Percentiles rank a stretch among this genome's conserved stretches.
Evolutionary conservation across 805 yeast species (phyloP).

Genomic region (Candida nanaspora): DNA sequence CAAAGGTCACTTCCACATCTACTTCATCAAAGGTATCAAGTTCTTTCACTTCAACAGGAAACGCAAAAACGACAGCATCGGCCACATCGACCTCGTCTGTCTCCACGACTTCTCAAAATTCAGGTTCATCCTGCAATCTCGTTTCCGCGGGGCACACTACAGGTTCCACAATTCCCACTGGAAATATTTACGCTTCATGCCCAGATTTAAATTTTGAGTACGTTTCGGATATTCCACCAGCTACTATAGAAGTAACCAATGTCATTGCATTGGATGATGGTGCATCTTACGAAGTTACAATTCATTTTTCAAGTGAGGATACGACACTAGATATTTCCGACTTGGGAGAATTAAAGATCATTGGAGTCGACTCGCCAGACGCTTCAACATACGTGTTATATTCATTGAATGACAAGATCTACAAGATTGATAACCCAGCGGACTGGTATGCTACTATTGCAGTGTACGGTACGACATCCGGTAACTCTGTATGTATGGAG

Average conservation of each 20-base stretch:
- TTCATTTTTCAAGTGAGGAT: constrained; percentile 1
- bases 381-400: constrained; percentile 12
- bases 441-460: constrained; percentile 16
- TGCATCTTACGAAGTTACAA: background rate
- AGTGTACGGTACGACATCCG: constrained; percentile 11
- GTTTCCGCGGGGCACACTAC: background rate
- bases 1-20: no score
- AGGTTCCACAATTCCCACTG: background rate
- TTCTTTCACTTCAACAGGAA: no score
- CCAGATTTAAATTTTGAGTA: background rate
- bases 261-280: constrained; percentile 1
- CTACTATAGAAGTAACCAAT: constrained; percentile 1
- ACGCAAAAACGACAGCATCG: no score
- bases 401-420: constrained; percentile 11
- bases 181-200: background rate
- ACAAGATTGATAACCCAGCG: constrained; percentile 14
- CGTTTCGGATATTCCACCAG: constrained; percentile 4
- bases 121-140: no score
- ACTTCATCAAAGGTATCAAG: no score
- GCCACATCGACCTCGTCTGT: no score
- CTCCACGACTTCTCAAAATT: no score
- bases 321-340: constrained; percentile 2
- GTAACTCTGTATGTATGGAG: constrained; percentile 11
- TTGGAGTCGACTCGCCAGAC: constrained; percentile 17
- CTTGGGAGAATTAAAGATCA: constrained; percentile 13